Base-by-base conservation (phyloP, 805 yeast genomes). In the Pichia occidentalis region DNA sequence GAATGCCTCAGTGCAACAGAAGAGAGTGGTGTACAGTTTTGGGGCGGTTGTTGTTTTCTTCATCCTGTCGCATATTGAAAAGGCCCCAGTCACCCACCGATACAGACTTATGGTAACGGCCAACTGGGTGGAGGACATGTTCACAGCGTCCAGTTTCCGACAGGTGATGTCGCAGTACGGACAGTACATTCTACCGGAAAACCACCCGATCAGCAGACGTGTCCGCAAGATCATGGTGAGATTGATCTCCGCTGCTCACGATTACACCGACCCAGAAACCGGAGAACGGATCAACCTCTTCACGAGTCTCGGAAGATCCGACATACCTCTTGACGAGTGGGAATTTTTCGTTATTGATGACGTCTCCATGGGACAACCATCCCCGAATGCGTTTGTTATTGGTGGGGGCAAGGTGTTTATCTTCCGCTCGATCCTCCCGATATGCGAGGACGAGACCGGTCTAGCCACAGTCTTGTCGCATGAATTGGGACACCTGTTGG, bases 391-490 rank as follows among this genome's bases (percentile, higher is more conserved):
- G 1, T 90, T 92, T 61, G 95, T 92, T 14, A 66, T 92, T 24
- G 97, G 97, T 16, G 90, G 92, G 44, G 98, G 98, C 6, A 88
- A 88, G 58, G 95, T 92, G 29, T 92, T 92, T 61, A 87, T 92
- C 14, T 85, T 84, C 53, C 69, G 80, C 32, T 75, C 84, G 8
- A 85, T 92, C 28, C 56, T 92, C 32, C 82, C 84, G 1, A 74
- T 92, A 22, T 80, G 95, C 57, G 63, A 65, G 19, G 78, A 84
- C 53, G 94, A 86, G 36, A 94, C 86, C 56, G 97, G 96, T 2
- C 61, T 92, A 31, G 97, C 97, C n/a, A 87, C 97, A 0, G 96
- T 92, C 3, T 64, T 92, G 32, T 68, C 95, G 0, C 99, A 92
- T 57, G 99, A 92, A 52, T 73, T 88, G 39, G 88, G 96, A 0